Percentiles rank a stretch among this genome's conserved stretches.
Conservation (phyloP, 148 eudicot species). For the Chenopodium berlandieri region DNA sequence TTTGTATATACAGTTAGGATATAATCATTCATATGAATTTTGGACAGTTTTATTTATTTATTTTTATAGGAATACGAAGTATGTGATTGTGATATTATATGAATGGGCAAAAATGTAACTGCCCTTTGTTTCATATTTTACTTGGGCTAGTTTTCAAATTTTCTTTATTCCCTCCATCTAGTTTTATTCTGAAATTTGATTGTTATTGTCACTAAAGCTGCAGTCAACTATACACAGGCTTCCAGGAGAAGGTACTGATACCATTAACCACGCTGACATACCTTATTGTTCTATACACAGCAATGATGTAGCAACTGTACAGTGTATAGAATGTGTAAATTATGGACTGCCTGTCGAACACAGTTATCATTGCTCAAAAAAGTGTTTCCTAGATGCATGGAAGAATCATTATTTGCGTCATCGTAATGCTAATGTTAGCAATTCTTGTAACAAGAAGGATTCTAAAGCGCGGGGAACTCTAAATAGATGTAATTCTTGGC, state of each 20-base stretch:
- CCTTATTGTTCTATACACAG: constrained; percentile 49
- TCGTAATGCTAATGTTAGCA: constrained; percentile 40
- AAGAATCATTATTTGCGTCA: constrained; percentile 55
- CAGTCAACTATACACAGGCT: constrained; percentile 19
- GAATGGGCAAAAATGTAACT: too few relatives aligned
- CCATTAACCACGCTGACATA: neutral
- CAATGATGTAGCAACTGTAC: constrained; percentile 54
- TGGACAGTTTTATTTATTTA: too few relatives aligned
- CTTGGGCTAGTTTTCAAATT: too few relatives aligned
- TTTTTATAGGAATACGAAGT: too few relatives aligned
- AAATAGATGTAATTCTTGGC: constrained; percentile 49
- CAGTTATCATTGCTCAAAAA: constrained; percentile 66
- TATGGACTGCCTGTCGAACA: constrained; percentile 50
- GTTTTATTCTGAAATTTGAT: neutral
- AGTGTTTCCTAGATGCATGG: constrained; percentile 72
- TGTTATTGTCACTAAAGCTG: constrained; percentile 11
- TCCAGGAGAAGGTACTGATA: neutral
- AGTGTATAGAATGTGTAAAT: constrained; percentile 65
- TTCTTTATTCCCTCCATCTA: neutral
- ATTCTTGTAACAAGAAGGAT: constrained; percentile 40
- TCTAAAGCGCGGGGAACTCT: constrained; percentile 17
- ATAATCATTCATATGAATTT: too few relatives aligned
- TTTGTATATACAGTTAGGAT: too few relatives aligned
- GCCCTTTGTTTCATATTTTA: too few relatives aligned
- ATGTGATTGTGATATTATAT: too few relatives aligned